Evolutionary conservation across 2,329 filamentous ascomycete species (phyloP), one percentile per base, ranked within the genome.

Genomic region (Waltergamsia citrina): DNA sequence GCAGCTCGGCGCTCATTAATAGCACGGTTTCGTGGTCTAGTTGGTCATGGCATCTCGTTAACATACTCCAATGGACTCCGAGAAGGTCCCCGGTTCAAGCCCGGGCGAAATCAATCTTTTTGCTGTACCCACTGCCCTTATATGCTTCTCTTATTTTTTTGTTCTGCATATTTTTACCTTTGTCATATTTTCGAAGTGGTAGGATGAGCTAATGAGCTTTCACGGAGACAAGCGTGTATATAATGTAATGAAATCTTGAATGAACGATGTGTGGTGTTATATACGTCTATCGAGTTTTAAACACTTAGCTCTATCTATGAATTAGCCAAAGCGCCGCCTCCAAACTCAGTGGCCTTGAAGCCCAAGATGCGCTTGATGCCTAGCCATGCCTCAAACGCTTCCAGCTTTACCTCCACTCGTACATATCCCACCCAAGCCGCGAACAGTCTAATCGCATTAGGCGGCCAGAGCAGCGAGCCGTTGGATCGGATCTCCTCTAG

Each of bases 361-460:
- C 62, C 62, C 11, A 65, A 33, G 22, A 64, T 45, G 36, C 74
- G 63, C 57, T 76, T 74, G 6, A 71, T 41, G 19, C 57, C 57
- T 22, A 81, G 53, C 71, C 71, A 79, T 27, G 74, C 48, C 59
- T 82, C 78, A 53, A 80, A 81, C 6, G 62, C 60, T 44, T 74
- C 71, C 21, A 83, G 59, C 60, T 79, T 81, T 26, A 74, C 43
- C 54, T 76, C 72, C 5, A 82, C 73, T 21, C 75, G 60, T 29
- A 76, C 50, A 44, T 69, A 78, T 2, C 69, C 65, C 37, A 73
- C 38, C 64, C 73, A 80, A 1, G 77, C 78, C 1, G 59, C 58
- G 7, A 78, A 41, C 30, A 78, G 53, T 4, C 67, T 56, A 14
- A 74, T 28, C 2, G 72, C 57, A 41, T 79, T 81, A 6, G 58